A percentile compares a stretch with the other conserved stretches of the same genome.
phyloP scores from a whole-genome alignment of 345 rosid genomes.

The Angophora floribunda region DNA sequence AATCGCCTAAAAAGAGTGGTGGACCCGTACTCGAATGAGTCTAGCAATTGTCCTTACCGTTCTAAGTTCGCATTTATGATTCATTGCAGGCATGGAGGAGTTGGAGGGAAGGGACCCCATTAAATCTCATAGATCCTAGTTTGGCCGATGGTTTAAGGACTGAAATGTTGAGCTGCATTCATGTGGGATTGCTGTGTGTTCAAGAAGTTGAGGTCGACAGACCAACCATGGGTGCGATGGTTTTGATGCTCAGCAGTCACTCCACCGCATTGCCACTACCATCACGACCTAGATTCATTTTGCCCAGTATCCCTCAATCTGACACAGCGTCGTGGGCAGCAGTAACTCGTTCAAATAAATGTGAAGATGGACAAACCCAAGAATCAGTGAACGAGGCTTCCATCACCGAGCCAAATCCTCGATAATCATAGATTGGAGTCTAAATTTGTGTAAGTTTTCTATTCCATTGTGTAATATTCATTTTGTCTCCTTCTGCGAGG shows the following conservation, averaged over 20 bases:
- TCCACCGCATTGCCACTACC: background rate
- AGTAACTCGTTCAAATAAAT: background rate
- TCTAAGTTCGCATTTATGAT: background rate
- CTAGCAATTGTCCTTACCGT: fast-evolving
- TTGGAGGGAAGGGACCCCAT: background rate
- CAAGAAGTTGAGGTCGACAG: background rate
- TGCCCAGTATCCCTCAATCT: background rate
- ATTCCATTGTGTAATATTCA: background rate
- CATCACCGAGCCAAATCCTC: background rate
- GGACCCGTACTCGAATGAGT: background rate
- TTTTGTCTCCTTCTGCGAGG: background rate
- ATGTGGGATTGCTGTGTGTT: background rate
- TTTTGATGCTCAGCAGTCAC: background rate
- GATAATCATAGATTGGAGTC: background rate
- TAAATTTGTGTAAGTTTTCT: background rate
- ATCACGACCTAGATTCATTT: background rate
- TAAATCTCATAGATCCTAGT: background rate
- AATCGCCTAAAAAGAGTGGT: background rate
- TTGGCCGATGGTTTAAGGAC: background rate
- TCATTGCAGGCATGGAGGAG: background rate
- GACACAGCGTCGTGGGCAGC: fast-evolving
- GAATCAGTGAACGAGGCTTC: background rate
- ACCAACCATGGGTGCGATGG: background rate
- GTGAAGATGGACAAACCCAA: fast-evolving
- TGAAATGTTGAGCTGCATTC: background rate